Percentiles rank a stretch among this genome's conserved stretches.
Evolutionary conservation across 371 early-diverging fungal species (phyloP).

Genomic region (Lichtheimia corymbifera): DNA sequence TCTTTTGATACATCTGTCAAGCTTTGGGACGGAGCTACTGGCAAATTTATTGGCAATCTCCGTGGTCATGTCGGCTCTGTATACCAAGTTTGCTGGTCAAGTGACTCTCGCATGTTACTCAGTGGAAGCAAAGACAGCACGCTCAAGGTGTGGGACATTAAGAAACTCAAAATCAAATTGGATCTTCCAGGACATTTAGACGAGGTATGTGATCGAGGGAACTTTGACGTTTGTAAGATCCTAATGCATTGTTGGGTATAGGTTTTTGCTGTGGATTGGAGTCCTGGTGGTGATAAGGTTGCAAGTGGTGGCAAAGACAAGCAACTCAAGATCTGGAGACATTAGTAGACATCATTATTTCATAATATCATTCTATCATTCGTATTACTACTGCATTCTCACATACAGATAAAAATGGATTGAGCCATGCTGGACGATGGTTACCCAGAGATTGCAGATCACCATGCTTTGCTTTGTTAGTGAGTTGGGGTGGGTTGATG

Average conservation of each 20-base stretch:
- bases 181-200: constrained; percentile 96
- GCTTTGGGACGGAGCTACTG: constrained; percentile 93
- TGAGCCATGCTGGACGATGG: no score
- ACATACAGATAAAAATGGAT: no score
- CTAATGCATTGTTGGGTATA: not conserved
- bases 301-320: constrained; percentile 95
- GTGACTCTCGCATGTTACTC: constrained; percentile 89
- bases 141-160: constrained; percentile 91
- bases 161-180: constrained; percentile 81
- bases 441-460: not conserved
- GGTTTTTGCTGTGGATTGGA: constrained; percentile 96
- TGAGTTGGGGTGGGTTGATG: constrained; percentile 11
- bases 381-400: not conserved
- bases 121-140: constrained; percentile 94
- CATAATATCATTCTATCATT: not conserved
- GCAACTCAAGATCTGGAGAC: constrained; percentile 78
- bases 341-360: constrained; percentile 24
- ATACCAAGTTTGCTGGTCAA: constrained; percentile 92
- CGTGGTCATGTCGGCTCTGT: constrained; percentile 95
- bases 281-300: constrained; percentile 87
- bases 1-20: constrained; percentile 98
- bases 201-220: constrained; percentile 50
- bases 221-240: not conserved
- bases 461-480: not conserved
- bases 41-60: constrained; percentile 90